Conservation (phyloP, 768 basidiomycete species). For the Galerina marginata region DNA sequence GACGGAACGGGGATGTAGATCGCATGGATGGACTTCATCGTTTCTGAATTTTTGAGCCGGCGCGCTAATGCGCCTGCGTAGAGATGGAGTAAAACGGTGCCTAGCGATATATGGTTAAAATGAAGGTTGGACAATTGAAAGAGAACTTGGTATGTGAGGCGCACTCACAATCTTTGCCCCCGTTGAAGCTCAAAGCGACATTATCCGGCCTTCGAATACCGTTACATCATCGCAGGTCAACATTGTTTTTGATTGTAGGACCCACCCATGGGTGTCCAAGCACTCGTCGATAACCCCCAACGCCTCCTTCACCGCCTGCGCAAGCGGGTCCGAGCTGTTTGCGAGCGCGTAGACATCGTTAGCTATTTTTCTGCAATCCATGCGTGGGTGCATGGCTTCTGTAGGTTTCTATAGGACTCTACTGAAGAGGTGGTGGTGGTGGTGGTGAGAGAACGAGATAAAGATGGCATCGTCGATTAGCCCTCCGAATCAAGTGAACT, state of each 20-base stretch:
- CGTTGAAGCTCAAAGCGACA: constrained; percentile 94
- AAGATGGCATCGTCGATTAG: constrained; percentile 16
- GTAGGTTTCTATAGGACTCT: neutral
- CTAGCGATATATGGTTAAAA: constrained; percentile 43
- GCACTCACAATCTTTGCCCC: constrained; percentile 95
- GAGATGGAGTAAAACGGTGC: constrained; percentile 94
- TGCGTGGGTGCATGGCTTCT: constrained; percentile 18
- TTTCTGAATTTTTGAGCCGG: constrained; percentile 36
- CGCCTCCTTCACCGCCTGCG: constrained; percentile 74
- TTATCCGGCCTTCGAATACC: constrained; percentile 57
- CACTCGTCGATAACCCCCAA: constrained; percentile 80
- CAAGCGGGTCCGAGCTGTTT: constrained; percentile 50
- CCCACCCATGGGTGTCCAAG: constrained; percentile 83
- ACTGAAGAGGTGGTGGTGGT: neutral
- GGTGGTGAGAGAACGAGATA: constrained; percentile 14
- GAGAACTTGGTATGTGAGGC: neutral
- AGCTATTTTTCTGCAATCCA: constrained; percentile 60
- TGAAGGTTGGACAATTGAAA: neutral
- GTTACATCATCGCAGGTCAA: constrained; percentile 18
- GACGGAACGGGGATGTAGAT: constrained; percentile 92
- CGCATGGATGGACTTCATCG: constrained; percentile 57
- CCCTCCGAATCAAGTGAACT: constrained; percentile 4
- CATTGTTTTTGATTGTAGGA: constrained; percentile 25
- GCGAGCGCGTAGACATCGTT: constrained; percentile 68
- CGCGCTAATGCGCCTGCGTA: constrained; percentile 75